A percentile compares a stretch with the other conserved stretches of the same genome.
phyloP scores from a whole-genome alignment of 2,329 filamentous ascomycete genomes.

The Aspergillus novoparasiticus region DNA sequence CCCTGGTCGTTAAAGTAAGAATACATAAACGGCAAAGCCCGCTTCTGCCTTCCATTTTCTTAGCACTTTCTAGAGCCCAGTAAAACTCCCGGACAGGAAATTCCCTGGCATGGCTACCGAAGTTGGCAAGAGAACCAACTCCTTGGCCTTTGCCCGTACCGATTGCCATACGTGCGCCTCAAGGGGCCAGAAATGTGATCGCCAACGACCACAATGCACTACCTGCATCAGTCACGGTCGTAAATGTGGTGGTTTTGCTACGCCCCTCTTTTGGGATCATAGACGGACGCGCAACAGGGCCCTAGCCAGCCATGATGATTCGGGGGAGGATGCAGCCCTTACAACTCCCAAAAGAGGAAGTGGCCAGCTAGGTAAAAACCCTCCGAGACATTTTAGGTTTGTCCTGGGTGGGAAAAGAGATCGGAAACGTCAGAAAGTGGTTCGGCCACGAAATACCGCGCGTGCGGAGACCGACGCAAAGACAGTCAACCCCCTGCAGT shows the following conservation, averaged over 20 bases:
- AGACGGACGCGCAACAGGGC: conserved; percentile 6
- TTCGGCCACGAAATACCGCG: neutral
- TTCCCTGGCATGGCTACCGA: neutral
- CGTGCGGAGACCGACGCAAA: neutral
- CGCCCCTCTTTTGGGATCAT: conserved; percentile 19
- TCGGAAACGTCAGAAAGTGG: neutral
- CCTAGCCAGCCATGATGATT: neutral
- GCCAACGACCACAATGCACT: conserved; percentile 24
- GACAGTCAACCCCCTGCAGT: neutral
- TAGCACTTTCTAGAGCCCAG: too few relatives aligned
- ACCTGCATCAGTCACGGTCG: conserved; percentile 22
- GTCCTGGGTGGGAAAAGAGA: neutral
- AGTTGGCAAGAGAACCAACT: conserved; percentile 21
- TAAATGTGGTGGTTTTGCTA: conserved; percentile 18
- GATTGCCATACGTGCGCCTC: conserved; percentile 30
- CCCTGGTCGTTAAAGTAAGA: neutral
- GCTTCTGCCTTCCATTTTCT: neutral
- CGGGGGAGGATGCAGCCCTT: neutral
- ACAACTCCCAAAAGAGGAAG: neutral
- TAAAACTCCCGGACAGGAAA: neutral
- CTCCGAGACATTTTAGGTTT: neutral
- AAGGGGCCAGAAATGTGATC: conserved; percentile 23
- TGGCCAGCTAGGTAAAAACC: neutral
- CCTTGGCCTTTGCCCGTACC: conserved; percentile 24
- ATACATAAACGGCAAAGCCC: neutral